Evolutionary conservation across 306 rosid species (phyloP).

Genomic region (Oemleria cerasiformis): DNA sequence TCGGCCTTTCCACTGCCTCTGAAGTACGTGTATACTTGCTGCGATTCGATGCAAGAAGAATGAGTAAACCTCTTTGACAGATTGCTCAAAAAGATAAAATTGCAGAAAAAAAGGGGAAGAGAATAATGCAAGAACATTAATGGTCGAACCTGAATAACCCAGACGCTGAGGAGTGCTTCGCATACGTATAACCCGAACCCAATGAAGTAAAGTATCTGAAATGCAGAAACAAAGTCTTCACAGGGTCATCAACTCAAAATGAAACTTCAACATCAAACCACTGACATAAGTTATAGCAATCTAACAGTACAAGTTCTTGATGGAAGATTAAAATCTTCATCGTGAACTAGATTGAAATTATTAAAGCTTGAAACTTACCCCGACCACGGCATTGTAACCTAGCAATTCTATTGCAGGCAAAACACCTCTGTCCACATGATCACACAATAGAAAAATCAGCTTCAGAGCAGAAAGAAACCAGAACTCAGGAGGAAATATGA

Average conservation of each 20-base stretch:
- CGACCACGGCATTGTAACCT: conserved; percentile 41
- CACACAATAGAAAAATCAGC: conserved; percentile 35
- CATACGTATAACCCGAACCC: conserved; percentile 67
- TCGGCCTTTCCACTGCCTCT: conserved; percentile 91
- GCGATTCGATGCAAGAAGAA: conserved; percentile 29
- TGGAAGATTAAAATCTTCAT: too few relatives aligned
- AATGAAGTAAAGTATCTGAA: conserved; percentile 81
- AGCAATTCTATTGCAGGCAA: conserved; percentile 71
- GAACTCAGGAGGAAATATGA: not conserved
- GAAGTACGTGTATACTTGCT: conserved; percentile 95
- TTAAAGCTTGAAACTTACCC: conserved; percentile 46
- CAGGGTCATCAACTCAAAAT: conserved; percentile 15
- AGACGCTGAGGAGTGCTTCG: conserved; percentile 77
- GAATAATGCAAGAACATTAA: not conserved
- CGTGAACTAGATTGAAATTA: too few relatives aligned
- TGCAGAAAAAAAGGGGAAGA: not conserved
- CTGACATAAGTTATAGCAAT: not conserved
- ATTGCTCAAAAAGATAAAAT: too few relatives aligned
- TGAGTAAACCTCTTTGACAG: not conserved
- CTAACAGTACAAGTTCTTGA: not conserved
- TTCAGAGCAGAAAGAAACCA: conserved; percentile 10
- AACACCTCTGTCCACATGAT: conserved; percentile 67
- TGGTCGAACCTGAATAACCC: conserved; percentile 90
- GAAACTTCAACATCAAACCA: conserved; percentile 24
- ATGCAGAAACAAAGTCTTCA: conserved; percentile 8